Evolutionary conservation across 306 rosid genomes (phyloP).

Genomic region (Cucumis cinereus): DNA sequence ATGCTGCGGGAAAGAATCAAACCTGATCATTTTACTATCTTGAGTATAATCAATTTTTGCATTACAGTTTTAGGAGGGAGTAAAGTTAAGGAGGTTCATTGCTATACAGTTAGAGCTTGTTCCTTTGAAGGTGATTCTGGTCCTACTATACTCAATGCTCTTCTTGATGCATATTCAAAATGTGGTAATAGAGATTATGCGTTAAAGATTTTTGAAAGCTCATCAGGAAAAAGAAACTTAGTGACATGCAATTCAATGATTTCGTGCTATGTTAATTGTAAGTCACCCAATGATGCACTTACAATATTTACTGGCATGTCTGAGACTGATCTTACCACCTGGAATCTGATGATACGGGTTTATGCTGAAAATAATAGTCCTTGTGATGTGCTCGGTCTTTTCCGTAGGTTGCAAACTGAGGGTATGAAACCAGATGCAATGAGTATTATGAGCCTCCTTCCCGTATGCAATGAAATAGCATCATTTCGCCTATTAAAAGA

Average conservation of each 20-base stretch:
- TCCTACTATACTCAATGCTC: conserved; percentile 54
- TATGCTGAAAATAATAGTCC: conserved; percentile 63
- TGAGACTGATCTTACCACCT: conserved; percentile 72
- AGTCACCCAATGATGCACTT: conserved; percentile 45
- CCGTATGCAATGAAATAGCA: conserved; percentile 54
- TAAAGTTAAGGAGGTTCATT: conserved; percentile 69
- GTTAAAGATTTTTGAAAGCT: conserved; percentile 33
- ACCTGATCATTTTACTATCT: conserved; percentile 54
- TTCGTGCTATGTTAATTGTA: conserved; percentile 49
- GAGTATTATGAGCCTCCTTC: conserved; percentile 80
- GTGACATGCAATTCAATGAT: conserved; percentile 65
- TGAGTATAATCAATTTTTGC: conserved; percentile 47
- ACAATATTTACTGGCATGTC: conserved; percentile 39
- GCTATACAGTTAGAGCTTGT: conserved; percentile 50
- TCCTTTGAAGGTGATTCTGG: conserved; percentile 25
- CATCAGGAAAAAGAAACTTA: conserved; percentile 41
- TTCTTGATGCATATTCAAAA: conserved; percentile 87
- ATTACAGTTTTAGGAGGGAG: conserved; percentile 24
- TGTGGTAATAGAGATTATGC: conserved; percentile 60
- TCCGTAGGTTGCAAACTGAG: conserved; percentile 37
- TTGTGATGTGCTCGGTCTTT: conserved; percentile 41
- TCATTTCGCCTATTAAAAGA: conserved; percentile 48
- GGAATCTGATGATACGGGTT: conserved; percentile 80
- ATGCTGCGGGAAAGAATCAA: conserved; percentile 42
- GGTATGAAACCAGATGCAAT: conserved; percentile 71